phyloP scores from a whole-genome alignment of 768 basidiomycete species.

The Multifurca ochricompacta region DNA sequence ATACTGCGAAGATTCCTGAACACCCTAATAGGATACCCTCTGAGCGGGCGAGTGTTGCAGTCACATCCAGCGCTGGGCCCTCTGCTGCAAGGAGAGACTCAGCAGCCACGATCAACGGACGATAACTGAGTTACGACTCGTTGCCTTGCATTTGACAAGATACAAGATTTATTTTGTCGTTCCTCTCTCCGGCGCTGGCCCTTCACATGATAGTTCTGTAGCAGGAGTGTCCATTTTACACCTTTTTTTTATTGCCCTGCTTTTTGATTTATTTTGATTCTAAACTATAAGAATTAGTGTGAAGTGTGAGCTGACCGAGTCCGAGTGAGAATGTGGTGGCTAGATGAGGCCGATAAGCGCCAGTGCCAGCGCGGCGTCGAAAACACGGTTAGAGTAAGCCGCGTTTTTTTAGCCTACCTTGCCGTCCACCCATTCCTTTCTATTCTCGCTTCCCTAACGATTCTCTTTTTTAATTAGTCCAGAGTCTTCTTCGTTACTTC shows the following conservation, averaged over 20 bases:
- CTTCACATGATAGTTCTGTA: neutral
- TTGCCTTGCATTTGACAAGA: neutral
- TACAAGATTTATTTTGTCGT: neutral
- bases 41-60: constrained; percentile 26
- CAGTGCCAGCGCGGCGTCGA: too few species aligned
- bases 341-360: neutral
- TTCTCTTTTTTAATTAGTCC: neutral
- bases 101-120: constrained; percentile 62
- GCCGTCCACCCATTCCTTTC: neutral
- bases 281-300: neutral
- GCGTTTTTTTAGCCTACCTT: too few species aligned
- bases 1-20: constrained; percentile 82
- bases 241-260: neutral
- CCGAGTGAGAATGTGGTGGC: too few species aligned
- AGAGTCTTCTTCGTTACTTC: neutral
- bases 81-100: constrained; percentile 53
- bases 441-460: neutral
- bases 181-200: neutral
- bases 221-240: neutral
- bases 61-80: constrained; percentile 5
- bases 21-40: constrained; percentile 72
- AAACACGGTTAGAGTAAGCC: too few species aligned
- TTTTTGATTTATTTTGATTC: neutral
- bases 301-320: too few species aligned
- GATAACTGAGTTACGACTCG: constrained; percentile 23